Evolutionary conservation across 352 stramenopile species (phyloP).

Genomic region (Phytophthora megakarya): DNA sequence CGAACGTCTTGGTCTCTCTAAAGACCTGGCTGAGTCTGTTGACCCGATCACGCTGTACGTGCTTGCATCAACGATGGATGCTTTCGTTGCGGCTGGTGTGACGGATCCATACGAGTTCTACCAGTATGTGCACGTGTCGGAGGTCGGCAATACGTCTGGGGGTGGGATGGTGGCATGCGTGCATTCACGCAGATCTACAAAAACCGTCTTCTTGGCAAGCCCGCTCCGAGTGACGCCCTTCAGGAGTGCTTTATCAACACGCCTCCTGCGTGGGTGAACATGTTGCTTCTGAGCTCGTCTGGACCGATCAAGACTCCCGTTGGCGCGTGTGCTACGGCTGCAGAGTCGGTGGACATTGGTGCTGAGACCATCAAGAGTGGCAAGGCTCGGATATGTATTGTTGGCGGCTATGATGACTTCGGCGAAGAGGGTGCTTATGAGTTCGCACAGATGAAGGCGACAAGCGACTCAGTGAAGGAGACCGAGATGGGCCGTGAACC

Average conservation of each 20-base stretch:
- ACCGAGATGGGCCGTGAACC: slow-evolving; percentile 74
- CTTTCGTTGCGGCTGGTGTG: slow-evolving; percentile 78
- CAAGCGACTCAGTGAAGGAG: slow-evolving; percentile 86
- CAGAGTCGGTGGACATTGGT: slow-evolving; percentile 88
- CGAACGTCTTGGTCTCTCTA: slow-evolving; percentile 77
- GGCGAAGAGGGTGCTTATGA: slow-evolving; percentile 85
- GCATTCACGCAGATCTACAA: slow-evolving; percentile 82
- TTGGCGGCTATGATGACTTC: slow-evolving; percentile 89
- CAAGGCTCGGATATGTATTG: slow-evolving; percentile 85
- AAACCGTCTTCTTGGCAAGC: slow-evolving; percentile 68
- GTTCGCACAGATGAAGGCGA: slow-evolving; percentile 92
- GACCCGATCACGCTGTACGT: slow-evolving; percentile 83
- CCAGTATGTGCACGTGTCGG: slow-evolving; percentile 90
- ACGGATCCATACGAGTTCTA: slow-evolving; percentile 93
- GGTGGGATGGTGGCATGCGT: slow-evolving; percentile 84
- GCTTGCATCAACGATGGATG: slow-evolving; percentile 78
- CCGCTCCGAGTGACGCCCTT: slow-evolving; percentile 75
- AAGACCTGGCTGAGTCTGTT: slow-evolving; percentile 80
- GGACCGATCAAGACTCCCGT: slow-evolving; percentile 90
- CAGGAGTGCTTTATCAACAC: slow-evolving; percentile 92
- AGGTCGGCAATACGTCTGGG: slow-evolving; percentile 86
- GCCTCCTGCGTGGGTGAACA: slow-evolving; percentile 90
- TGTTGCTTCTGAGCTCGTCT: slow-evolving; percentile 86
- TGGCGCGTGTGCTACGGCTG: slow-evolving; percentile 84
- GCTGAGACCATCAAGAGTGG: slow-evolving; percentile 89